Evolutionary conservation across 345 rosid species (phyloP), one percentile per base, ranked within the genome.

Genomic region (Moringa oleifera): DNA sequence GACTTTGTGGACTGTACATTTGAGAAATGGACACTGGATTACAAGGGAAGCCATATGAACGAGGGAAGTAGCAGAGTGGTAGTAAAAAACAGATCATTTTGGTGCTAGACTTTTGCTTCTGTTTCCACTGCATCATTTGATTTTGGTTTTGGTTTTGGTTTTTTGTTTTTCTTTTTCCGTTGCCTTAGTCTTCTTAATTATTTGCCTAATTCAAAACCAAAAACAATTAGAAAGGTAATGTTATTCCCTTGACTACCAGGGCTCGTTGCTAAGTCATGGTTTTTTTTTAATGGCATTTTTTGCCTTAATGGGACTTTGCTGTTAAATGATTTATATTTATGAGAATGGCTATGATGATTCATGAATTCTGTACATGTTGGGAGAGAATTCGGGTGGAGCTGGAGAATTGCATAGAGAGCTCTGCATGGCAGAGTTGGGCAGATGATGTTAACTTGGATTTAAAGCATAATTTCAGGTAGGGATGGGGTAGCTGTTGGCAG

Each of bases 11-110:
- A 84, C 70, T 91, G 97, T 73, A 71, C 96, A 1, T 95, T 91
- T 45, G 95, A 88, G 95, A 95, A 87, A 79, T 95, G 99, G 97
- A 86, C 97, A 0, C 73, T 95, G 54, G 96, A 94, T 69, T 84
- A 88, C 68, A 47, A 31, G 41, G 80, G 61, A 67, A 80, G 79
- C 71, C 76, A 69, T 23, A 61, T 45, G 64, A 71, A 67, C 23
- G 88, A 63, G 63, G 73, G 77, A 37, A 5, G 11, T 33, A 33
- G 37, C 5, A 70, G 41, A 18, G 17, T 41, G 12, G 47, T 16
- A 41, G 77, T 86, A 20, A 86, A 82, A 66, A 64, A 81, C 69
- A 65, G 71, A 15, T 84, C 87, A 7, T 71, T 80, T 51, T 93
- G 98, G 98, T 58, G 81, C 72, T 89, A 68, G 77, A 20, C 56